phyloP scores from a whole-genome alignment of 108 stramenopile genomes.

The Nitzschia sp. region DNA sequence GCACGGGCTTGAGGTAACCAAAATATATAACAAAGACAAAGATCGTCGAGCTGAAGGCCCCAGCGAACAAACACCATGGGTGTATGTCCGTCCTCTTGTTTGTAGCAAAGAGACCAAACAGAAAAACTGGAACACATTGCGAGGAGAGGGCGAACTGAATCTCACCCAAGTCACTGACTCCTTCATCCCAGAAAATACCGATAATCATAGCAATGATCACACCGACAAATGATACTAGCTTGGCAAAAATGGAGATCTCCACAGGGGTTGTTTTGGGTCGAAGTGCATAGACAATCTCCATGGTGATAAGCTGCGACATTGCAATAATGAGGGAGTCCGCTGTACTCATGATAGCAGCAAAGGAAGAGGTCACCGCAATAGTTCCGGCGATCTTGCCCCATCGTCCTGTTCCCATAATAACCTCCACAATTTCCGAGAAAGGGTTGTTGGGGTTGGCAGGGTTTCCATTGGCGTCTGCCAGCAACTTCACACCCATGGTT shows the following conservation, averaged over 20 bases:
- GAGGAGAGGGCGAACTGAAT: constrained; percentile 14
- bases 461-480: not conserved
- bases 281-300: constrained; percentile 30
- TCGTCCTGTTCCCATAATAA: constrained; percentile 1
- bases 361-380: constrained; percentile 30
- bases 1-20: constrained; percentile 1
- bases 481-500: constrained; percentile 28
- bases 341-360: constrained; percentile 47
- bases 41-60: not conserved
- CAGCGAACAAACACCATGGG: not conserved
- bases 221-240: constrained; percentile 12
- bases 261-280: not conserved
- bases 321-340: constrained; percentile 44
- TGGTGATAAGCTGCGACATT: constrained; percentile 29
- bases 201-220: constrained; percentile 15
- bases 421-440: not conserved
- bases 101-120: constrained; percentile 17
- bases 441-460: not conserved
- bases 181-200: constrained; percentile 17
- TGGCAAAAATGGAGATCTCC: constrained; percentile 6
- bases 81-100: not conserved
- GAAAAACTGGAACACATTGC: constrained; percentile 12
- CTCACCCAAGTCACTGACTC: not conserved
- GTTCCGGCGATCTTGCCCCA: constrained; percentile 23
- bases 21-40: constrained; percentile 2